These are phyloP conservation scores for Sarocladium oryzae DNA, from an alignment of 2,329 filamentous ascomycete genomes.

Conservation along the genomic window DNA sequence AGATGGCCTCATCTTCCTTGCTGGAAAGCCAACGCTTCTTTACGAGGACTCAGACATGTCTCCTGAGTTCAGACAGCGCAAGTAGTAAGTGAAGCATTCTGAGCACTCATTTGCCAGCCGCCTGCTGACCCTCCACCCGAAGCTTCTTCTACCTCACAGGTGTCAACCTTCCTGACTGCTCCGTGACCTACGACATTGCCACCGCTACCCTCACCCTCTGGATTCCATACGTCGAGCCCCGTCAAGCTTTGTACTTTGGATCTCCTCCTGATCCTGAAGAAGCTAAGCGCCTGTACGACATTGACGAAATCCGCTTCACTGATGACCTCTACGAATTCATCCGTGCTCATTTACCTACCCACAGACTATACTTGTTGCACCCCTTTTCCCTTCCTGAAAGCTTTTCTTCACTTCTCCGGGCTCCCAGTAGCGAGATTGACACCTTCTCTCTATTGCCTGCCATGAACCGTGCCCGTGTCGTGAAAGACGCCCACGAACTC, in stretches of 20 bases:
- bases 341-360: slow-evolving; percentile 21
- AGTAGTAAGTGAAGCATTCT: slow-evolving; percentile 41
- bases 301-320: slow-evolving; percentile 63
- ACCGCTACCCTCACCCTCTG: slow-evolving; percentile 63
- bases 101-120: not conserved
- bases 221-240: slow-evolving; percentile 62
- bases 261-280: slow-evolving; percentile 53
- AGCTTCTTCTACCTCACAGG: slow-evolving; percentile 54
- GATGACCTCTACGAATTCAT: slow-evolving; percentile 45
- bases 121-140: not conserved
- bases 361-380: slow-evolving; percentile 39
- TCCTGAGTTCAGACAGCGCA: slow-evolving; percentile 48
- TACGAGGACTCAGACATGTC: slow-evolving; percentile 55
- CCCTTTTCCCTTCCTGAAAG: slow-evolving; percentile 25
- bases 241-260: slow-evolving; percentile 58
- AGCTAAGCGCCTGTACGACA: slow-evolving; percentile 55
- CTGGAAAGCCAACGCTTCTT: slow-evolving; percentile 41
- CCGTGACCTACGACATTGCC: slow-evolving; percentile 50
- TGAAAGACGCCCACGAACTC: slow-evolving; percentile 84
- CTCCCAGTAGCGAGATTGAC: slow-evolving; percentile 40
- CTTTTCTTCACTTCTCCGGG: slow-evolving; percentile 39
- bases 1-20: slow-evolving; percentile 49
- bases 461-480: slow-evolving; percentile 73
- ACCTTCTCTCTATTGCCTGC: slow-evolving; percentile 53
- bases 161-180: slow-evolving; percentile 46